Percentiles rank a stretch among this genome's conserved stretches.
Evolutionary conservation across 768 basidiomycete genomes (phyloP).

Genomic region (Termitomyces bulborhizus): DNA sequence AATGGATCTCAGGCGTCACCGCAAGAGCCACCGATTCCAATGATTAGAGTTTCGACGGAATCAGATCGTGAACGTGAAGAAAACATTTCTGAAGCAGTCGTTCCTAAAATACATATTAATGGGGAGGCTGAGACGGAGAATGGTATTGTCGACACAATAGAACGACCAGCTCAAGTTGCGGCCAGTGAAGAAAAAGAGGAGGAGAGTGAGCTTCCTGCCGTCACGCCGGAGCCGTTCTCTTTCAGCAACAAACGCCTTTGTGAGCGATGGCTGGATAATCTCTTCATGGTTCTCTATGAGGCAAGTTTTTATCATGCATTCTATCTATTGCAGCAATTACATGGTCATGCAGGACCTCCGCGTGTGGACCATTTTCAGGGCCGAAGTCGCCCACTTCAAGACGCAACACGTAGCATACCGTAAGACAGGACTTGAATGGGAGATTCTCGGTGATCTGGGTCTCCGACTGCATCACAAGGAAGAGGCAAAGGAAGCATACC

Average conservation of each 20-base stretch:
- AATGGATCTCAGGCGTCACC: constrained; percentile 18
- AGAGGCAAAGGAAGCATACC: constrained; percentile 97
- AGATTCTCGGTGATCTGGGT: constrained; percentile 93
- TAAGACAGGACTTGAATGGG: constrained; percentile 97
- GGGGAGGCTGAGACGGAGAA: constrained; percentile 25
- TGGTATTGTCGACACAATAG: constrained; percentile 26
- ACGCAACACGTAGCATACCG: constrained; percentile 97
- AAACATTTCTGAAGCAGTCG: constrained; percentile 14
- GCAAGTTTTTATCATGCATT: constrained; percentile 25
- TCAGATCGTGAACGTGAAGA: constrained; percentile 44
- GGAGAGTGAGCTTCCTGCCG: constrained; percentile 24
- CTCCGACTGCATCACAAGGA: constrained; percentile 94
- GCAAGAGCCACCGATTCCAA: constrained; percentile 36
- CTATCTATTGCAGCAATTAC: constrained; percentile 2
- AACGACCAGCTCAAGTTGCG: constrained; percentile 48
- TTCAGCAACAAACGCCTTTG: constrained; percentile 97
- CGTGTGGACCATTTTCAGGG: constrained; percentile 98
- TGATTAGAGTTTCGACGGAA: constrained; percentile 75
- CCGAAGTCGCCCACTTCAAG: constrained; percentile 98
- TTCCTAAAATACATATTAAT: constrained; percentile 20
- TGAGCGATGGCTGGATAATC: constrained; percentile 95
- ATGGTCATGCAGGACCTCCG: constrained; percentile 68
- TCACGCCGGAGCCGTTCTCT: constrained; percentile 63
- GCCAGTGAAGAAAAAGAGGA: constrained; percentile 40
- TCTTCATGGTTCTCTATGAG: constrained; percentile 99